A percentile compares a stretch with the other conserved stretches of the same genome.
Evolutionary conservation across 2,329 filamentous ascomycete genomes (phyloP).

Genomic region (Sporothrix variecibatus): DNA sequence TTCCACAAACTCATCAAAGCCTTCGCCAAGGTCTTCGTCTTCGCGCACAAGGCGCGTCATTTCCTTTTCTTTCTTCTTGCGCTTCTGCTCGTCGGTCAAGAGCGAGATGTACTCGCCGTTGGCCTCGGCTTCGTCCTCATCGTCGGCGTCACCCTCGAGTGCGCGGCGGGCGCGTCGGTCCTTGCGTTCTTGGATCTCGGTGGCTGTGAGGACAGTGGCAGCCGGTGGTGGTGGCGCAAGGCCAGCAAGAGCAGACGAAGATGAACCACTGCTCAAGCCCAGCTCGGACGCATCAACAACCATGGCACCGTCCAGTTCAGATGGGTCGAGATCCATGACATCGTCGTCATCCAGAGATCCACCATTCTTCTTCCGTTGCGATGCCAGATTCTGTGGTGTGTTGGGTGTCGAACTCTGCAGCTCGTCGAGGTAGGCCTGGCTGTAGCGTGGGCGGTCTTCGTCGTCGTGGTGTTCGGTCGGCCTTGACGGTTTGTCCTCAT

Average conservation of each 20-base stretch:
- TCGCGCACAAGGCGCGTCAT: constrained; percentile 77
- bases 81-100: constrained; percentile 34
- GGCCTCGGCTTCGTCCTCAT: constrained; percentile 49
- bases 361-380: constrained; percentile 40
- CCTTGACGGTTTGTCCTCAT: constrained; percentile 48
- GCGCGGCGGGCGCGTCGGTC: constrained; percentile 81
- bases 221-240: constrained; percentile 38
- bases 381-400: constrained; percentile 67
- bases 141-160: constrained; percentile 63
- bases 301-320: constrained; percentile 63
- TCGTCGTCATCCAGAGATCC: constrained; percentile 47
- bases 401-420: constrained; percentile 83
- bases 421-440: constrained; percentile 81
- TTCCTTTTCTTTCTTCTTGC: constrained; percentile 57
- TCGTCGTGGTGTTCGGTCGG: constrained; percentile 51
- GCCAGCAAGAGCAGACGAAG: neutral
- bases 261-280: constrained; percentile 30
- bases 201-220: constrained; percentile 69
- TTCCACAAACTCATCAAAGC: constrained; percentile 88
- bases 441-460: constrained; percentile 76
- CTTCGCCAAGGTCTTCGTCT: constrained; percentile 90
- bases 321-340: constrained; percentile 58
- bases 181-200: constrained; percentile 89
- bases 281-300: constrained; percentile 59
- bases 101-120: constrained; percentile 38